Evolutionary conservation across 2,329 filamentous ascomycete genomes (phyloP).

Genomic region (Alternaria postmessia): DNA sequence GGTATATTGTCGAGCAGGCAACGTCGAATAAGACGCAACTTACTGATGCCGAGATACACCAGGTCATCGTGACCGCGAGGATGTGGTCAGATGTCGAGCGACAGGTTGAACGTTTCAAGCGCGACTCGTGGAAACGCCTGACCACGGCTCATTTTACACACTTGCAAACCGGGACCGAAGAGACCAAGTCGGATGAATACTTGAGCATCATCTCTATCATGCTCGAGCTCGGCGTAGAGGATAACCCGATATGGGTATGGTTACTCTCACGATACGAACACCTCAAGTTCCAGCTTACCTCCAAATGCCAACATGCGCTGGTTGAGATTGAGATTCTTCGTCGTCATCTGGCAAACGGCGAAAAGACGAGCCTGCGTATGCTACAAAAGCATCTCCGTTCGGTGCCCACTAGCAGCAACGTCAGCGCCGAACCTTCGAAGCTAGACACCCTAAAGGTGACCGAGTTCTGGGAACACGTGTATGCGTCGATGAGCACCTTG

Average conservation of each 20-base stretch:
- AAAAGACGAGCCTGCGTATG: slow-evolving; percentile 73
- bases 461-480: slow-evolving; percentile 91
- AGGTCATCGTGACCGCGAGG: slow-evolving; percentile 84
- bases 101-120: slow-evolving; percentile 86
- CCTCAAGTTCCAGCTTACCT: slow-evolving; percentile 83
- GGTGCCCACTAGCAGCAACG: slow-evolving; percentile 69
- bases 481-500: slow-evolving; percentile 75
- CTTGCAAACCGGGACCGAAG: slow-evolving; percentile 56
- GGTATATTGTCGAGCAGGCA: slow-evolving; percentile 67
- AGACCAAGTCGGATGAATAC: slow-evolving; percentile 75
- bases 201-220: slow-evolving; percentile 90
- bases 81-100: slow-evolving; percentile 96
- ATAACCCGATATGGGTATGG: slow-evolving; percentile 98
- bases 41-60: slow-evolving; percentile 81
- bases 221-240: slow-evolving; percentile 91
- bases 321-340: slow-evolving; percentile 92
- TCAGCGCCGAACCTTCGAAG: slow-evolving; percentile 63
- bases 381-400: slow-evolving; percentile 80
- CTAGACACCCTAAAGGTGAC: slow-evolving; percentile 83
- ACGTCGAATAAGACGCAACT: slow-evolving; percentile 63
- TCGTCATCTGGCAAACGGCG: slow-evolving; percentile 76
- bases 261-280: slow-evolving; percentile 88
- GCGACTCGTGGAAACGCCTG: slow-evolving; percentile 85
- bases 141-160: slow-evolving; percentile 69
- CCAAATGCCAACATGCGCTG: slow-evolving; percentile 82